These are phyloP conservation scores for Trypanosoma theileri DNA, from an alignment of 208 protist species.

Conservation along the genomic window DNA sequence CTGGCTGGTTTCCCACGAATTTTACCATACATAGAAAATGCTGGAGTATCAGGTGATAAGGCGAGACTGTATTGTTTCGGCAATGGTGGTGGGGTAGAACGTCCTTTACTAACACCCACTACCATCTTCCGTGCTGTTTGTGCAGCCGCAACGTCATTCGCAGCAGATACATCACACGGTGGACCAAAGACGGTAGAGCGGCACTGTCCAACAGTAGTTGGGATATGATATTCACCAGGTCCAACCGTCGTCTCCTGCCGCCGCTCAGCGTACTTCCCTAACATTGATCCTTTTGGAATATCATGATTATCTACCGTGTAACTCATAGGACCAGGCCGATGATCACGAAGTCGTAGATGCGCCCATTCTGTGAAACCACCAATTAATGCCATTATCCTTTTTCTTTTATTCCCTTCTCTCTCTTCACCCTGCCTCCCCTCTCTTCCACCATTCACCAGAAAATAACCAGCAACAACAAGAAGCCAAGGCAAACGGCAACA, in stretches of 20 bases:
- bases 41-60: conserved; percentile 53
- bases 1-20: conserved; percentile 32
- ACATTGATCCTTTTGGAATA: conserved; percentile 47
- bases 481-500: conserved; percentile 20
- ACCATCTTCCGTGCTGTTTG: no score
- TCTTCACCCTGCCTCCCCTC: not conserved
- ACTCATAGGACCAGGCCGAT: conserved; percentile 60
- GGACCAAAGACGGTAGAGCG: conserved; percentile 46
- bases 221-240: conserved; percentile 64
- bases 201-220: conserved; percentile 57
- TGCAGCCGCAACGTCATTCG: not conserved
- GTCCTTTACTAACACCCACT: not conserved
- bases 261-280: conserved; percentile 32
- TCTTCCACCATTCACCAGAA: not conserved
- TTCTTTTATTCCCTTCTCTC: not conserved
- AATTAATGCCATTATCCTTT: conserved; percentile 19
- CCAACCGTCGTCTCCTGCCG: conserved; percentile 29
- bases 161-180: conserved; percentile 9
- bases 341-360: conserved; percentile 72
- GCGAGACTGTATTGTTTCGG: conserved; percentile 81
- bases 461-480: not conserved
- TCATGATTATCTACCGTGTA: conserved; percentile 51
- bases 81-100: conserved; percentile 5
- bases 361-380: conserved; percentile 78
- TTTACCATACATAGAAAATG: conserved; percentile 65